Percentiles rank a stretch among this genome's conserved stretches.
Evolutionary conservation across 768 basidiomycete species (phyloP).

Genomic region (Exidia glandulosa): DNA sequence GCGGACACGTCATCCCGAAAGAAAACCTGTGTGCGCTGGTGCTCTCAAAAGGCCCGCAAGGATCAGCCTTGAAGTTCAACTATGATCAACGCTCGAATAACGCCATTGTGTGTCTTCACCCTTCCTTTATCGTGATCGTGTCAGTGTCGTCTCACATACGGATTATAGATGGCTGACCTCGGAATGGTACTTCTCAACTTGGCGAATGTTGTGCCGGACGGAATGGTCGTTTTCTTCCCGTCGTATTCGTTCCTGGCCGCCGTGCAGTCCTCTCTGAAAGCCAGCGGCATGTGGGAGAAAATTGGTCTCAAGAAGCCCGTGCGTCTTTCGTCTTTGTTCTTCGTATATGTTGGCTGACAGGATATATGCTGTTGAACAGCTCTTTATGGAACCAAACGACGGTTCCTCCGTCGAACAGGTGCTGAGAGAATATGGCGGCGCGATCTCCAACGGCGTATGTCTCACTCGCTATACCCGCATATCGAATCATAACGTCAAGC

Average conservation of each 20-base stretch:
- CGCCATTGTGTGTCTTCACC: conserved; percentile 31
- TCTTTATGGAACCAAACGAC: conserved; percentile 83
- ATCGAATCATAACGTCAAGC: conserved; percentile 6
- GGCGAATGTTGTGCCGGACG: conserved; percentile 64
- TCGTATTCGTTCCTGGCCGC: conserved; percentile 75
- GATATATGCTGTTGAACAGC: conserved; percentile 28
- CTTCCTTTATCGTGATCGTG: conserved; percentile 2
- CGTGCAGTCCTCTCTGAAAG: conserved; percentile 56
- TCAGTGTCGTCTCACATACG: not conserved
- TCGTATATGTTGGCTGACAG: not conserved
- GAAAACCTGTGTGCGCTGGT: conserved; percentile 69
- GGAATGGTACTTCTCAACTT: conserved; percentile 80
- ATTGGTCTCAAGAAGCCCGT: conserved; percentile 69
- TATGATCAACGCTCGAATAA: conserved; percentile 60
- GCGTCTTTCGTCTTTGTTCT: conserved; percentile 6
- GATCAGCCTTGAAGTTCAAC: conserved; percentile 70
- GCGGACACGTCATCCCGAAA: conserved; percentile 82
- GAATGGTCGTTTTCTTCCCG: conserved; percentile 90
- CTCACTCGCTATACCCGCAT: not conserved
- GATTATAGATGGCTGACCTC: conserved; percentile 58
- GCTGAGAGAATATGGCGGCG: conserved; percentile 59
- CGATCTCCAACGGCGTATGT: conserved; percentile 18
- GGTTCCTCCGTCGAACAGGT: conserved; percentile 60
- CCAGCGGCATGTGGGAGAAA: conserved; percentile 48
- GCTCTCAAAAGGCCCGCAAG: conserved; percentile 62